Conservation (phyloP, 192 early-diverging fungal species). For the Coemansia sp. region DNA sequence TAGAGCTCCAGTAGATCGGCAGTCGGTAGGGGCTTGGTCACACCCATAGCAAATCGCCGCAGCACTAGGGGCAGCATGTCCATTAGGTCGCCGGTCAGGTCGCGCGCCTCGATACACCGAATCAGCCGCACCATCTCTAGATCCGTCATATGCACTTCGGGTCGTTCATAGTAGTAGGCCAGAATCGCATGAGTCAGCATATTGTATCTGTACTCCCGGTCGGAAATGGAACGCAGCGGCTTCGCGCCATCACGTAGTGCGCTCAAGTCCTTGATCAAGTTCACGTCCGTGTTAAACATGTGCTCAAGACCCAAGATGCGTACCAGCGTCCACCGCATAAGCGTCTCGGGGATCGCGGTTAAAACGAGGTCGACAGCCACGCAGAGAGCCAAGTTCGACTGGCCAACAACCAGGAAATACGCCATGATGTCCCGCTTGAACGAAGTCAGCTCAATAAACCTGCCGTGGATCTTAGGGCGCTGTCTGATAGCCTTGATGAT, state of each 20-base stretch:
- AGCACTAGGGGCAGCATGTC: constrained; percentile 32
- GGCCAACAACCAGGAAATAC: constrained; percentile 26
- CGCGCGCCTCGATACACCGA: constrained; percentile 15
- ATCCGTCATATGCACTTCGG: constrained; percentile 11
- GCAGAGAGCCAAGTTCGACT: constrained; percentile 22
- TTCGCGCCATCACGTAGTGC: not conserved
- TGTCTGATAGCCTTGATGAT: constrained; percentile 49
- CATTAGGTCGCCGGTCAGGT: constrained; percentile 11
- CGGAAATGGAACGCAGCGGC: not conserved
- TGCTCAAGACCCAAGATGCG: constrained; percentile 8
- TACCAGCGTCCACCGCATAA: constrained; percentile 27
- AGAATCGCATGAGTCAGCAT: constrained; percentile 11
- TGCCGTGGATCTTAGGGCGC: constrained; percentile 18
- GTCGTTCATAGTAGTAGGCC: constrained; percentile 18
- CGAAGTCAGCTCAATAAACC: not conserved
- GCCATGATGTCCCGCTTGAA: constrained; percentile 15
- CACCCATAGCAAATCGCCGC: constrained; percentile 7
- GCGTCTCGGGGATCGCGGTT: not conserved
- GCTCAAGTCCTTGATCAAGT: not conserved
- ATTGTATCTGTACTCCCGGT: constrained; percentile 22
- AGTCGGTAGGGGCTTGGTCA: not conserved
- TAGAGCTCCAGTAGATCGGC: constrained; percentile 7
- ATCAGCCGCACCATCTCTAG: constrained; percentile 25
- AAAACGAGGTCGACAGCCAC: constrained; percentile 13
- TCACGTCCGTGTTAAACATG: not conserved